Percentiles rank a stretch among this genome's conserved stretches.
Evolutionary conservation across 176 grass and related monocot genomes (phyloP).

Genomic region (Microstegium vimineum): DNA sequence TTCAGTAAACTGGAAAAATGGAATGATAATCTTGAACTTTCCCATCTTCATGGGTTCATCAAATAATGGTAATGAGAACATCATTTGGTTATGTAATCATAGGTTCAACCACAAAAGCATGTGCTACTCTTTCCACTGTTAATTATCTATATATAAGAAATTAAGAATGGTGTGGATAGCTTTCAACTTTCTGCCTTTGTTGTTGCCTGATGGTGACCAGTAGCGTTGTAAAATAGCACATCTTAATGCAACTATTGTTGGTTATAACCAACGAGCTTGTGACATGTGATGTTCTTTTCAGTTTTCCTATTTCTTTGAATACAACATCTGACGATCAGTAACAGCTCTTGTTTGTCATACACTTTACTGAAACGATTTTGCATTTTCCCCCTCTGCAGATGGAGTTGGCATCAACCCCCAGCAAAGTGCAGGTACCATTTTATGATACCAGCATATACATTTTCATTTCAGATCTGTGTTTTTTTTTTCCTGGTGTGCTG

Average conservation of each 20-base stretch:
- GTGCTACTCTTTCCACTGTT: neutral
- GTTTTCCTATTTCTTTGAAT: neutral
- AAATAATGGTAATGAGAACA: neutral
- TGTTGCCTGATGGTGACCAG: neutral
- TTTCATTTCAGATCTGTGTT: neutral
- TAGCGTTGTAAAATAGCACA: neutral
- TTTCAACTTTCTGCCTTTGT: neutral
- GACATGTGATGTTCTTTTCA: no score
- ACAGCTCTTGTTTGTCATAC: neutral
- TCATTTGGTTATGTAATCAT: neutral
- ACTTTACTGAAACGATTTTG: neutral
- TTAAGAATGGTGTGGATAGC: no score
- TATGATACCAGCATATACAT: neutral
- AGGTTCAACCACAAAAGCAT: neutral
- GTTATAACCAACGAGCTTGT: neutral
- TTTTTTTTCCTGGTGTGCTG: neutral
- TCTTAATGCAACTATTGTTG: neutral
- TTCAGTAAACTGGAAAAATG: neutral
- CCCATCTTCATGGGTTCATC: no score
- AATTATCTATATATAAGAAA: neutral
- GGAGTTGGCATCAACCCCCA: slow-evolving; percentile 97
- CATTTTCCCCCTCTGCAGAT: slow-evolving; percentile 43
- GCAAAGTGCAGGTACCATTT: slow-evolving; percentile 87
- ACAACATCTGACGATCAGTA: neutral
- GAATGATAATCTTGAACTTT: neutral